Evolutionary conservation across 2,329 filamentous ascomycete genomes (phyloP), one percentile per base, ranked within the genome.

Genomic region (Colletotrichum tabaci): DNA sequence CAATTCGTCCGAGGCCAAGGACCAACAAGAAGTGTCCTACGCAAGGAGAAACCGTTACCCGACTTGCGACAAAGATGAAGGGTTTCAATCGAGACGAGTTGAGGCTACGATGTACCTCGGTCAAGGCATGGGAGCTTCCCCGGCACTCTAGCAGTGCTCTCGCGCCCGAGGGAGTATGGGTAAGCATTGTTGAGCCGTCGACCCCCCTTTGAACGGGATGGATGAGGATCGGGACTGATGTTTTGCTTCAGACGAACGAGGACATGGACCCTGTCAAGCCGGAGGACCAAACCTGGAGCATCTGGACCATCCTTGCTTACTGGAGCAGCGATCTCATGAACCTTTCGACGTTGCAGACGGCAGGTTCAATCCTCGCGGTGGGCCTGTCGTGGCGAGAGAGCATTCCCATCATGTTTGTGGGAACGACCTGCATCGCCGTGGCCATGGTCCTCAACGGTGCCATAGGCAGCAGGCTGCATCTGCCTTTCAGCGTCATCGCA

Each of bases 131-230:
- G 85, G 79, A 85, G 71, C 78, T 87, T 42, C 84, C 84, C 9
- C 86, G 86, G 78, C 84, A 86, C 75, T 81, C 82, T 6, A 83
- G 84, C 3, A 84, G 84, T 9, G 81, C 84, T 10, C 78, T 87
- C 46, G 85, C 85, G 16, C 85, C 85, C 2, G 78, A 81, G 16
- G 76, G 85, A 74, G 81, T 86, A 38, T 85, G 84, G 83, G 67
- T 73, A 78, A 42, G 76, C 21, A 58, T 16, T 38, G 35, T 10
- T 38, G 35, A 38, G 35, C 35, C 35, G 35, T 38, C 16, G 40
- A 50, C 12, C n/a, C 42, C n/a, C 26, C 23, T 15, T 38, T 10
- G 21, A 30, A 46, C 13, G 21, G 18, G n/a, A 38, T n/a, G n/a
- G 7, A 46, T 30, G 23, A 30, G 18, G 6, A 40, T 1, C 21